These are phyloP conservation scores for Albizia julibrissin DNA, from an alignment of 306 rosid genomes.

Conservation along the genomic window DNA sequence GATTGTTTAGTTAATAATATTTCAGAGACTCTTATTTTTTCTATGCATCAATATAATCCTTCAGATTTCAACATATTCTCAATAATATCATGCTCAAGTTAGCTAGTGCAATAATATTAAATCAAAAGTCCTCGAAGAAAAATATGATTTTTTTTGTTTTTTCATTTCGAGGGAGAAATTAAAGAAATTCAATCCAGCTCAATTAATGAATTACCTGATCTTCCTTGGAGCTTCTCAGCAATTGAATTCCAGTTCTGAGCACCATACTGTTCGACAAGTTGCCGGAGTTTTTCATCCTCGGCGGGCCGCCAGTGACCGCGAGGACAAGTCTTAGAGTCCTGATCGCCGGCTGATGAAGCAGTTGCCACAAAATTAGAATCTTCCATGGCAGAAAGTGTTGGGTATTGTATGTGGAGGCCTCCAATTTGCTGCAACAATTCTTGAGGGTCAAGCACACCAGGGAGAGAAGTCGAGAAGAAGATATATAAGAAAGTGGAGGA, in stretches of 20 bases:
- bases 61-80: not conserved
- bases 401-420: not conserved
- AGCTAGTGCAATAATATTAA: conserved; percentile 19
- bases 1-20: too few species aligned
- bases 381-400: conserved; percentile 47
- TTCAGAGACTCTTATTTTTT: too few species aligned
- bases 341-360: conserved; percentile 37
- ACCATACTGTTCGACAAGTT: conserved; percentile 80
- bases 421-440: conserved; percentile 27
- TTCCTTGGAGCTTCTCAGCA: conserved; percentile 92
- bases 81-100: not conserved
- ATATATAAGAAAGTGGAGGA: conserved; percentile 56
- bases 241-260: conserved; percentile 97
- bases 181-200: not conserved
- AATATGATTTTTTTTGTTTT: not conserved
- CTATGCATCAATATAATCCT: too few species aligned
- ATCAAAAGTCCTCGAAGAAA: conserved; percentile 23
- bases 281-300: conserved; percentile 83
- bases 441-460: conserved; percentile 41
- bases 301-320: conserved; percentile 97
- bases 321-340: conserved; percentile 58
- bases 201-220: conserved; percentile 64
- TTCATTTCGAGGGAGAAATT: not conserved
- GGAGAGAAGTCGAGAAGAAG: conserved; percentile 48
- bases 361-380: conserved; percentile 53